Evolutionary conservation across 495 filamentous ascomycete genomes (phyloP).

Genomic region (Staphylotrichum longicolle): DNA sequence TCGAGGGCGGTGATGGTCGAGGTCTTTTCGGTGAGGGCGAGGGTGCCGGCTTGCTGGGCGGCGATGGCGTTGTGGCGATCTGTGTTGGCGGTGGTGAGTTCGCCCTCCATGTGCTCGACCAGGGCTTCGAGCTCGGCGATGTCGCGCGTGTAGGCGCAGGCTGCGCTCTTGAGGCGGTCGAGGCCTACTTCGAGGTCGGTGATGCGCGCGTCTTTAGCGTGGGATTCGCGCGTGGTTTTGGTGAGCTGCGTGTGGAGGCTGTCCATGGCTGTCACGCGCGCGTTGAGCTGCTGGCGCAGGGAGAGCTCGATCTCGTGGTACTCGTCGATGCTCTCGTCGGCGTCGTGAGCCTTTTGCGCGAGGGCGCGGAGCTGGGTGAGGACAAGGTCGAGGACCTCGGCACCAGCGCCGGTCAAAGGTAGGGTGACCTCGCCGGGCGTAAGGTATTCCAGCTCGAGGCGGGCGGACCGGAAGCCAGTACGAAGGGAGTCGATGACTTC

Average conservation of each 20-base stretch:
- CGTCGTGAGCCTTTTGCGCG: constrained; percentile 46
- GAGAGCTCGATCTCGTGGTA: constrained; percentile 50
- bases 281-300: constrained; percentile 48
- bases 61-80: background rate
- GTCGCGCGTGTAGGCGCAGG: constrained; percentile 64
- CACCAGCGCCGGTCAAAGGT: constrained; percentile 45
- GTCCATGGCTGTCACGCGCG: constrained; percentile 45
- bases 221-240: constrained; percentile 42
- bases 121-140: constrained; percentile 60
- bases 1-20: constrained; percentile 38
- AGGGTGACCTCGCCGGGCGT: constrained; percentile 59
- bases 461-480: constrained; percentile 59
- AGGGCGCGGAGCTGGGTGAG: constrained; percentile 44
- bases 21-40: constrained; percentile 35
- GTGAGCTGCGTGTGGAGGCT: constrained; percentile 44
- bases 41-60: background rate
- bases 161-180: constrained; percentile 58
- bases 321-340: constrained; percentile 57
- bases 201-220: constrained; percentile 46
- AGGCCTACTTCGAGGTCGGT: constrained; percentile 58
- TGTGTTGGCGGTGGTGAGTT: constrained; percentile 38
- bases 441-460: constrained; percentile 64
- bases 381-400: constrained; percentile 47
- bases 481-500: constrained; percentile 55
- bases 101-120: constrained; percentile 57